Base-by-base conservation (phyloP, 1,284 basidiomycete species). In the Malassezia nana region DNA sequence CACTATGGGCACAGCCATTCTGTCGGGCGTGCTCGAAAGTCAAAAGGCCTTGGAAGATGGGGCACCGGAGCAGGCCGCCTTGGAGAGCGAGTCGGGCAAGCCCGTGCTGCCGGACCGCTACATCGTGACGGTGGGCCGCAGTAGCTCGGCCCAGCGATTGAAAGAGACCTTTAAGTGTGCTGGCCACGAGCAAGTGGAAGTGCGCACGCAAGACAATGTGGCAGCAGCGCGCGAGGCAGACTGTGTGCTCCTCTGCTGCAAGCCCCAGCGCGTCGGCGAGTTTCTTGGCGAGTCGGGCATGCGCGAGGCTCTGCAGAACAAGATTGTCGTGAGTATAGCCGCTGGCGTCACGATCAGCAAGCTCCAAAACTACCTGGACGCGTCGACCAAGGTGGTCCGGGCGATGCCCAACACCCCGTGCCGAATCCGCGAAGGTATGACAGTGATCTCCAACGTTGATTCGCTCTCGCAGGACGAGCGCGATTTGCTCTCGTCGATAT, bases 401-500 rank as follows among this genome's bases (percentile, higher is more conserved):
- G 89, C 90, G 3, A 99, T 99, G 94, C 92, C 94, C 59, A 99
- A 98, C 74, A 98, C 94, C 1, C 91, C 94, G 7, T 89, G 88
- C 78, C 89, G 89, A 76, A 74, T 74, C 42, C 62, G 71, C 8
- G 65, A 74, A 48, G 71, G 71, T 28, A 72, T 74, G 71, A 74
- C 69, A 1, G 66, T 72, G 41, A 60, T 74, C 42, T 40, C 63
- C 7, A 43, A 42, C 13, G 57, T 61, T 3, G 15, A 16, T 5
- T n/a, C 28, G 30, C 58, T 52, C 16, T 40, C 59, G 3, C 54
- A 54, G n/a, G 58, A 59, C 8, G 66, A 64, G 45, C 59, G 58
- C 18, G 59, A 60, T 33, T 59, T 67, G 40, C 52, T 74, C 5
- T 52, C 67, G 4, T 55, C 63, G 22, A 69, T 74, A 51, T 74